Percentiles rank a stretch among this genome's conserved stretches.
phyloP scores from a whole-genome alignment of 306 rosid genomes.

The Prunus persica region Prunus_persica_NCBIv2 NC_034009.1:5182001-5182500 shows the following conservation, averaged over 20 bases:
- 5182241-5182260: conserved; percentile 99
- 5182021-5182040: neutral
- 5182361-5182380: conserved; percentile 14
- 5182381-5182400: conserved; percentile 60
- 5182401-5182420: conserved; percentile 85
- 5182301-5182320: neutral
- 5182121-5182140: neutral
- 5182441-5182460: conserved; percentile 64
- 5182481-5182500: conserved; percentile 72
- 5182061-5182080: neutral
- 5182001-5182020: neutral
- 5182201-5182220: conserved; percentile 95
- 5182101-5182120: neutral
- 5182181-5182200: conserved; percentile 92
- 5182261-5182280: conserved; percentile 68
- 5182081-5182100: neutral
- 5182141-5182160: neutral
- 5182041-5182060: neutral
- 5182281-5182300: conserved; percentile 5
- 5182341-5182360: neutral
- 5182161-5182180: conserved; percentile 37
- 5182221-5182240: conserved; percentile 89
- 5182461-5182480: conserved; percentile 75
- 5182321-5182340: neutral
- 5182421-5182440: conserved; percentile 74